These are phyloP conservation scores for Suhomyces terraborum DNA, from an alignment of 1,139 yeast genomes.

Conservation along the genomic window DNA sequence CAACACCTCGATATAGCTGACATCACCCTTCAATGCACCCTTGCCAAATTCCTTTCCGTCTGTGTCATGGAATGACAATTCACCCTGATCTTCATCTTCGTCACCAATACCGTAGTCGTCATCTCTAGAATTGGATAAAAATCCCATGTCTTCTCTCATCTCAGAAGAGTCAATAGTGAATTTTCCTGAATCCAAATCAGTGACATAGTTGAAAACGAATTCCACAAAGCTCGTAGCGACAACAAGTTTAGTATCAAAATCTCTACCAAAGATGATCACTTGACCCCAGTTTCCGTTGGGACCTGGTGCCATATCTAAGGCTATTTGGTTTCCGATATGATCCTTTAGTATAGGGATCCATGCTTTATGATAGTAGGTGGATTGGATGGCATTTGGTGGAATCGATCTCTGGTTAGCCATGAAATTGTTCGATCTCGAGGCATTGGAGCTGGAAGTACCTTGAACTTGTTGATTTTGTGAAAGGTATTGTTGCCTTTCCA, in stretches of 20 bases:
- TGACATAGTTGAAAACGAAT: conserved; percentile 49
- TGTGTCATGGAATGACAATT: conserved; percentile 37
- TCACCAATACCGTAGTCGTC: conserved; percentile 54
- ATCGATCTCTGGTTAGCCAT: conserved; percentile 55
- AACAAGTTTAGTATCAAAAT: conserved; percentile 62
- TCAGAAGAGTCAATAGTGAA: conserved; percentile 46
- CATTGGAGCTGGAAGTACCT: conserved; percentile 22
- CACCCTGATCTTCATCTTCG: conserved; percentile 45
- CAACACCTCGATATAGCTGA: conserved; percentile 54
- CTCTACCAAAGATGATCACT: conserved; percentile 63
- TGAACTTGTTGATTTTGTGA: conserved; percentile 34
- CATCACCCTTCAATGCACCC: conserved; percentile 36
- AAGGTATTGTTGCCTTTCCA: conserved; percentile 45
- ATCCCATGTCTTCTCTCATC: conserved; percentile 27
- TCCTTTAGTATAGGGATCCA: conserved; percentile 66
- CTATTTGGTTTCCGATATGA: conserved; percentile 61
- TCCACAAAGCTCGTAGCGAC: conserved; percentile 59
- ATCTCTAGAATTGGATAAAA: conserved; percentile 27
- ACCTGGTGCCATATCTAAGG: conserved; percentile 64
- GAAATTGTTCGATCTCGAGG: conserved; percentile 31
- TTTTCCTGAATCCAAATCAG: conserved; percentile 57
- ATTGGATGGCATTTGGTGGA: conserved; percentile 59
- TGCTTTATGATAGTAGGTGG: conserved; percentile 55
- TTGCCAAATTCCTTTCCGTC: conserved; percentile 47
- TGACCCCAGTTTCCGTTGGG: conserved; percentile 64